These are phyloP conservation scores for Fusarium hostae DNA, from an alignment of 2,329 filamentous ascomycete genomes.

Conservation along the genomic window DNA sequence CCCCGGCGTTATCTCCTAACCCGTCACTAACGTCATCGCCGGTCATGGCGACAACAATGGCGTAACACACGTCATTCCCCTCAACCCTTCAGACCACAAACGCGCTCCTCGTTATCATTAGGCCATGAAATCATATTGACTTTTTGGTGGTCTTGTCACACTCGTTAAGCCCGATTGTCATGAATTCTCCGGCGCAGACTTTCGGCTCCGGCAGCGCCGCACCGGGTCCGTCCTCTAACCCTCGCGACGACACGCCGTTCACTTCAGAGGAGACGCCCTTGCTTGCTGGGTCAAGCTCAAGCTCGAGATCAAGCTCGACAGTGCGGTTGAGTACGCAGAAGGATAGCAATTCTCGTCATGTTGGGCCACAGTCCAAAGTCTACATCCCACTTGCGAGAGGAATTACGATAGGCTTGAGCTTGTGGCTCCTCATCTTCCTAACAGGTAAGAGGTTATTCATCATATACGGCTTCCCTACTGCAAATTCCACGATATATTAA, in stretches of 20 bases:
- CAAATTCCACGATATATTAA: neutral
- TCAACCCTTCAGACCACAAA: neutral
- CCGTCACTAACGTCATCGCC: slow-evolving; percentile 25
- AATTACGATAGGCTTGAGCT: slow-evolving; percentile 55
- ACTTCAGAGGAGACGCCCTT: slow-evolving; percentile 40
- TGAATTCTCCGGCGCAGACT: slow-evolving; percentile 12
- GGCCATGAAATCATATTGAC: neutral
- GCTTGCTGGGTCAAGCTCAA: slow-evolving; percentile 15
- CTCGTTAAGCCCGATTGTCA: neutral
- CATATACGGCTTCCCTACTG: neutral
- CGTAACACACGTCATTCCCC: slow-evolving; percentile 3
- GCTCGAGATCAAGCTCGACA: slow-evolving; percentile 12
- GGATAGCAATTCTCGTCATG: neutral
- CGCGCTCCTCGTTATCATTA: neutral
- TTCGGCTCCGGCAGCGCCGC: slow-evolving; percentile 14
- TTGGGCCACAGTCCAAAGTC: slow-evolving; percentile 25
- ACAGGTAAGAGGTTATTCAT: slow-evolving; percentile 31
- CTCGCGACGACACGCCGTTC: neutral
- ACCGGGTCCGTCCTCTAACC: slow-evolving; percentile 9
- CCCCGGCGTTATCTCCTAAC: slow-evolving; percentile 13
- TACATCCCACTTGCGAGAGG: slow-evolving; percentile 49
- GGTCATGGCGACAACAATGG: slow-evolving; percentile 11
- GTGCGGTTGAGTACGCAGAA: neutral
- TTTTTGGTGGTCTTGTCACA: neutral
- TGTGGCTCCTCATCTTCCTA: slow-evolving; percentile 46